A percentile compares a stretch with the other conserved stretches of the same genome.
These are phyloP conservation scores for Cladophialophora chaetospira DNA, from an alignment of 2,329 filamentous ascomycete genomes.

Conservation along the genomic window DNA sequence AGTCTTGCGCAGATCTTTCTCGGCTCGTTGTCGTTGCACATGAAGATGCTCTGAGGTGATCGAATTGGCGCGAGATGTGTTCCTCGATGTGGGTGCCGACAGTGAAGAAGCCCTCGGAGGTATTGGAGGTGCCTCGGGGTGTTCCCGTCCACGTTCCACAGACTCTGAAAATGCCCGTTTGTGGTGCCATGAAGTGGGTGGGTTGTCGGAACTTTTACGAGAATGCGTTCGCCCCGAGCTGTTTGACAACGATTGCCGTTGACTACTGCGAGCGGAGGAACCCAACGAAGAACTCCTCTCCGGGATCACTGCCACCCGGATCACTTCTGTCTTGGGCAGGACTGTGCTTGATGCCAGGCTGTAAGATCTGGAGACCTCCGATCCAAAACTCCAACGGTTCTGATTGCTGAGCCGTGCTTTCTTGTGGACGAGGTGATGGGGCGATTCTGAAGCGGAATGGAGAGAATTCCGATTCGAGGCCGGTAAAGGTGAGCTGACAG, in stretches of 20 bases:
- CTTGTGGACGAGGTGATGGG: slow-evolving; percentile 55
- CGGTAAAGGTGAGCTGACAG: slow-evolving; percentile 48
- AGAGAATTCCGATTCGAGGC: slow-evolving; percentile 50
- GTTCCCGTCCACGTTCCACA: slow-evolving; percentile 36
- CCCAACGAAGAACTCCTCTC: slow-evolving; percentile 49
- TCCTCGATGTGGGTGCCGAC: slow-evolving; percentile 50
- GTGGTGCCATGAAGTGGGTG: slow-evolving; percentile 38
- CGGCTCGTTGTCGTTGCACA: slow-evolving; percentile 32
- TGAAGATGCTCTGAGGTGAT: slow-evolving; percentile 47
- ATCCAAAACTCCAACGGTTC: slow-evolving; percentile 46
- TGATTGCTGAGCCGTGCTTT: slow-evolving; percentile 52
- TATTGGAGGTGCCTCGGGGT: slow-evolving; percentile 38
- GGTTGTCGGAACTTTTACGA: slow-evolving; percentile 41
- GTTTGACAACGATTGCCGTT: slow-evolving; percentile 43
- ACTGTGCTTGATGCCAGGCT: slow-evolving; percentile 37
- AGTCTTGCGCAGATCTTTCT: slow-evolving; percentile 32
- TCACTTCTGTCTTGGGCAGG: slow-evolving; percentile 42
- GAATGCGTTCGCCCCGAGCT: slow-evolving; percentile 40
- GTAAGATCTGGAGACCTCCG: slow-evolving; percentile 43
- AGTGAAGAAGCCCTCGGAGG: slow-evolving; percentile 48
- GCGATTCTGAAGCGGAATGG: slow-evolving; percentile 42
- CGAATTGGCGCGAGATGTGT: slow-evolving; percentile 48
- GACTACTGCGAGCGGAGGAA: slow-evolving; percentile 42
- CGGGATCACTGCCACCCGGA: slow-evolving; percentile 52
- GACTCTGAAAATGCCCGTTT: slow-evolving; percentile 48